phyloP scores from a whole-genome alignment of 345 rosid genomes.

The Cardamine resedifolia region DNA sequence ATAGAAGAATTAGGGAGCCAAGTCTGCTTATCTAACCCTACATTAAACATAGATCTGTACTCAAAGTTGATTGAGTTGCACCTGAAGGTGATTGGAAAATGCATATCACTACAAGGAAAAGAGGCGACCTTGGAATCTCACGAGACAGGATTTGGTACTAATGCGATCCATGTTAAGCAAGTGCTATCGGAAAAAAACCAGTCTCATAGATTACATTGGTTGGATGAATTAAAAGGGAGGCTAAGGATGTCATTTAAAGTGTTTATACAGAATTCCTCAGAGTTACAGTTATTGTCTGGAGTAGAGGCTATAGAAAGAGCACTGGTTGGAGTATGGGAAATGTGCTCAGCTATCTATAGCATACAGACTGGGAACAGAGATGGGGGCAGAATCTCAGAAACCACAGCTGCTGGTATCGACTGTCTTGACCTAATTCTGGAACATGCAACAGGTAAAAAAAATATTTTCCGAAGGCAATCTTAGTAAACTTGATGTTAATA shows the following conservation, averaged over 20 bases:
- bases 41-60: conserved; percentile 44
- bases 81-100: conserved; percentile 74
- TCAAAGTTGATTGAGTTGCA: conserved; percentile 65
- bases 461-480: conserved; percentile 3
- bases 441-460: conserved; percentile 66
- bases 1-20: conserved; percentile 72
- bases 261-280: conserved; percentile 58
- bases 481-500: conserved; percentile 10
- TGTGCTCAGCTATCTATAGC: conserved; percentile 43
- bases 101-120: conserved; percentile 81
- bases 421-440: conserved; percentile 90
- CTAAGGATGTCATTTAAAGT: conserved; percentile 68
- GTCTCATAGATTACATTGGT: conserved; percentile 42
- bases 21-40: conserved; percentile 50
- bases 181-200: conserved; percentile 39
- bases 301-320: conserved; percentile 80
- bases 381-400: conserved; percentile 68
- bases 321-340: conserved; percentile 66
- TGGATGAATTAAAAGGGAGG: conserved; percentile 67
- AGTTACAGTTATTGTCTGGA: conserved; percentile 64
- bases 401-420: conserved; percentile 79
- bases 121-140: conserved; percentile 70
- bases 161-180: conserved; percentile 40
- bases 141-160: conserved; percentile 62
- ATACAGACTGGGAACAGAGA: conserved; percentile 55